Percentiles rank a stretch among this genome's conserved stretches.
phyloP scores from a whole-genome alignment of 2,329 filamentous ascomycete genomes.

The Escovopsis sp. region DNA sequence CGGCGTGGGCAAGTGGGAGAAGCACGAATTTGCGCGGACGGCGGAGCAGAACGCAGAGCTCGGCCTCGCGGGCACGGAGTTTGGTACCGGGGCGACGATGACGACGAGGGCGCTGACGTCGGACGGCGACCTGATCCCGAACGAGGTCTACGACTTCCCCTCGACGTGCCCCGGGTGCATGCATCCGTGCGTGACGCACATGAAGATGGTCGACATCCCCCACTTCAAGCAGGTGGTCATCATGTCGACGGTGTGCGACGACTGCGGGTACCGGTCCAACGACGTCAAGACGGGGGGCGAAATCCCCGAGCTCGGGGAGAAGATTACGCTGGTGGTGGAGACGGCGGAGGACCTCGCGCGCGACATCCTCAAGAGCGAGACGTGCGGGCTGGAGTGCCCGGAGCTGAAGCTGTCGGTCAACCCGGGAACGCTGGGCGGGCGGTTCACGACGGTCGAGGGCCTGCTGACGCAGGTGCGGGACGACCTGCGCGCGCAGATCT shows the following conservation, averaged over 20 bases:
- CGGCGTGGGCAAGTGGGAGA: slow-evolving; percentile 74
- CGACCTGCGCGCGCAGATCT: slow-evolving; percentile 79
- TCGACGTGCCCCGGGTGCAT: slow-evolving; percentile 84
- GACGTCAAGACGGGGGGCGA: slow-evolving; percentile 96
- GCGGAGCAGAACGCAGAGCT: slow-evolving; percentile 75
- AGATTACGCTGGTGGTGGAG: slow-evolving; percentile 63
- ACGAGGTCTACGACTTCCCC: slow-evolving; percentile 87
- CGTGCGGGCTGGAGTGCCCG: slow-evolving; percentile 71
- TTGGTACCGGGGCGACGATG: slow-evolving; percentile 31
- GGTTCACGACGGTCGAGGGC: slow-evolving; percentile 94
- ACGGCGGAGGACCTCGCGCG: slow-evolving; percentile 61
- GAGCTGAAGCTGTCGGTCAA: slow-evolving; percentile 80
- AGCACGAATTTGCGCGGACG: slow-evolving; percentile 70
- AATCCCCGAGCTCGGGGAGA: slow-evolving; percentile 72
- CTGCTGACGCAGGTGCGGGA: slow-evolving; percentile 83
- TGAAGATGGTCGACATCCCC: slow-evolving; percentile 98
- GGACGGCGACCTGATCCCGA: slow-evolving; percentile 74
- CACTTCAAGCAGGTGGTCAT: slow-evolving; percentile 96
- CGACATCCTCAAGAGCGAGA: slow-evolving; percentile 94
- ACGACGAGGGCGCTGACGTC: slow-evolving; percentile 33
- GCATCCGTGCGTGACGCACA: slow-evolving; percentile 75
- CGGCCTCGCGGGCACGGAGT: slow-evolving; percentile 54
- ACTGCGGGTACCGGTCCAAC: slow-evolving; percentile 88
- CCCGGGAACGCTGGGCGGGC: slow-evolving; percentile 83
- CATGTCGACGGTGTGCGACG: slow-evolving; percentile 84